Percentiles rank a stretch among this genome's conserved stretches.
Evolutionary conservation across 2,329 filamentous ascomycete genomes (phyloP).

Genomic region (Ophiostoma tasmaniense): DNA sequence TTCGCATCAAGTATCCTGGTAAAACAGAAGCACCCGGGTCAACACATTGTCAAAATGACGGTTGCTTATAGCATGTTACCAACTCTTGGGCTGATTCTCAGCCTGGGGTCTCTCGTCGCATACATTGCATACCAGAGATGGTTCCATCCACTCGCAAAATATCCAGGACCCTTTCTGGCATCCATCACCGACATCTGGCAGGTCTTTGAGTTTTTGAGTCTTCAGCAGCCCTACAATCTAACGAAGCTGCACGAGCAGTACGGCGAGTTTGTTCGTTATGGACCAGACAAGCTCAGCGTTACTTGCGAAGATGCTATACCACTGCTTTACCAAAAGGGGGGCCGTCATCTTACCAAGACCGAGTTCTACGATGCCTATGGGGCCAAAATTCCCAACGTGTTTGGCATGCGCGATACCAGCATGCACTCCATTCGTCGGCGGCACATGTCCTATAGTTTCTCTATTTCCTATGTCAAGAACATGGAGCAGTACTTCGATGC

Average conservation of each 20-base stretch:
- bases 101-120: background rate
- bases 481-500: conserved; percentile 30
- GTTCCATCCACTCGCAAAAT: conserved; percentile 27
- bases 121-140: background rate
- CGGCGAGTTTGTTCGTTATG: conserved; percentile 26
- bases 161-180: conserved; percentile 27
- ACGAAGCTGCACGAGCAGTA: conserved; percentile 24
- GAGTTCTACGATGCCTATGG: conserved; percentile 30
- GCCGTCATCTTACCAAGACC: conserved; percentile 27
- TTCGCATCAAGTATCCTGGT: background rate
- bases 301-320: conserved; percentile 25
- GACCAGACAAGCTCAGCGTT: conserved; percentile 27
- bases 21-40: background rate
- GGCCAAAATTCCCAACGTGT: conserved; percentile 27
- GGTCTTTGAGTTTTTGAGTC: conserved; percentile 21
- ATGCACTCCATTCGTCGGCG: conserved; percentile 23
- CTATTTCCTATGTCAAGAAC: conserved; percentile 27
- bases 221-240: conserved; percentile 24
- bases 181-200: conserved; percentile 27
- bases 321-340: conserved; percentile 22
- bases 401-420: conserved; percentile 28
- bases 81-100: background rate
- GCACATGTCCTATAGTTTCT: conserved; percentile 29
- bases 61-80: background rate
- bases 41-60: background rate